Percentiles rank a stretch among this genome's conserved stretches.
Evolutionary conservation across 306 rosid genomes (phyloP).

Genomic region (Trifolium pratense): DNA sequence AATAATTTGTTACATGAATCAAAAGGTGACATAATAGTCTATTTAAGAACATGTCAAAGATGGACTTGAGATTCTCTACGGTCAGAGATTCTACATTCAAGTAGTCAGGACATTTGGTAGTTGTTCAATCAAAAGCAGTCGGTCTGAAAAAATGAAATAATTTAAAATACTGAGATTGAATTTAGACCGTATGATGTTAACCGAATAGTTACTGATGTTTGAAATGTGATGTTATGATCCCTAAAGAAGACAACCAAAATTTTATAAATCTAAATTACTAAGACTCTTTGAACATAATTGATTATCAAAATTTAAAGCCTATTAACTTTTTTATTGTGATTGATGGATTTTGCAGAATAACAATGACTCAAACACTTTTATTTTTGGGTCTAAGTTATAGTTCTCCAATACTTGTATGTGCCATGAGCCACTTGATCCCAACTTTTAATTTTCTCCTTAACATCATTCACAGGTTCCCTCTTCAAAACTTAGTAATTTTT

Average conservation of each 20-base stretch:
- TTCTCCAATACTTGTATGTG: constrained; percentile 78
- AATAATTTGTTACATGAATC: background rate
- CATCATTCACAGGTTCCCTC: constrained; percentile 58
- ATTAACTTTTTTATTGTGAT: background rate
- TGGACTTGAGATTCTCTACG: no score
- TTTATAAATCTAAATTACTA: background rate
- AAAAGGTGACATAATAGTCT: background rate
- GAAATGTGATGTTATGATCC: no score
- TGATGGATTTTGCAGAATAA: constrained; percentile 59
- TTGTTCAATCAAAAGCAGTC: no score
- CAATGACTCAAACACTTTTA: constrained; percentile 67
- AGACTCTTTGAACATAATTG: background rate
- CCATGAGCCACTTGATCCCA: constrained; percentile 75
- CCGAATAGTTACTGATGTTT: no score
- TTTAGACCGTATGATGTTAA: no score
- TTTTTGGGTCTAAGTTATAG: constrained; percentile 70
- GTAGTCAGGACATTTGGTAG: no score
- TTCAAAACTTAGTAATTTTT: background rate
- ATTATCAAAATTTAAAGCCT: constrained; percentile 4
- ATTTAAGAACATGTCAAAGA: background rate
- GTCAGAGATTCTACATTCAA: no score
- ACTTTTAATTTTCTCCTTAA: constrained; percentile 65
- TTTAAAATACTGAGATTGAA: no score
- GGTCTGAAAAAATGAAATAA: no score
- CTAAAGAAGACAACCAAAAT: background rate